A percentile compares a stretch with the other conserved stretches of the same genome.
Conservation (phyloP, 2,329 filamentous ascomycete genomes). For the Pseudogymnoascus sp. region DNA sequence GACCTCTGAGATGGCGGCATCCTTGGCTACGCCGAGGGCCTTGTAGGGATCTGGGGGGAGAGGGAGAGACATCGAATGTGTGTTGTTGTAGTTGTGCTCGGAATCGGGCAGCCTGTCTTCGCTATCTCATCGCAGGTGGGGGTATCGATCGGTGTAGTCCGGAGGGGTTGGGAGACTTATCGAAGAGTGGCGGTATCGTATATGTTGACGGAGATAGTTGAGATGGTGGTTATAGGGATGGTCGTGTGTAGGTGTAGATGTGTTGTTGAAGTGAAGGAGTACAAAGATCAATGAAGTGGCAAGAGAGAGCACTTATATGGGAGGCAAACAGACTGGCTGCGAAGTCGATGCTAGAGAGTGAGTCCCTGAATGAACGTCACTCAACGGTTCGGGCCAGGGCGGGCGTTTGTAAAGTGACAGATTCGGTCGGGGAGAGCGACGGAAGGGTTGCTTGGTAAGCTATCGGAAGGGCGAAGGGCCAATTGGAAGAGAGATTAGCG, state of each 20-base stretch:
- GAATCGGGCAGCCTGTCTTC: background rate
- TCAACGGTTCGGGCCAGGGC: conserved; percentile 7
- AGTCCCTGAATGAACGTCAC: conserved; percentile 6
- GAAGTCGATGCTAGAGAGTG: background rate
- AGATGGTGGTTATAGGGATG: background rate
- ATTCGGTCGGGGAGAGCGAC: conserved; percentile 3
- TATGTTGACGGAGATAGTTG: background rate
- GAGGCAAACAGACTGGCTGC: conserved; percentile 5
- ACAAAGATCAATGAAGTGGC: conserved; percentile 2
- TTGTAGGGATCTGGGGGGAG: conserved; percentile 63
- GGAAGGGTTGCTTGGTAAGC: conserved; percentile 6
- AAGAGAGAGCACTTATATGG: background rate
- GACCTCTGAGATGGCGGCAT: conserved; percentile 65
- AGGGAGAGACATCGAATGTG: conserved; percentile 19
- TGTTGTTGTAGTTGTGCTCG: conserved; percentile 1
- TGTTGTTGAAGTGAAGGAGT: background rate
- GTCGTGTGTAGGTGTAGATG: background rate
- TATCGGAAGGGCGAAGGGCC: background rate
- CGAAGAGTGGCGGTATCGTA: background rate
- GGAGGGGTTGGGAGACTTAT: background rate
- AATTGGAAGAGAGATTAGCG: background rate
- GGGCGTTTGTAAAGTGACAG: conserved; percentile 1
- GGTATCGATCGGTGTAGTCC: background rate
- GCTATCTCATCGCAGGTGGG: conserved; percentile 4
- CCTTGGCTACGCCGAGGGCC: conserved; percentile 64